Evolutionary conservation across 495 filamentous ascomycete species (phyloP), one percentile per base, ranked within the genome.

Genomic region (Margaritispora aquatica): DNA sequence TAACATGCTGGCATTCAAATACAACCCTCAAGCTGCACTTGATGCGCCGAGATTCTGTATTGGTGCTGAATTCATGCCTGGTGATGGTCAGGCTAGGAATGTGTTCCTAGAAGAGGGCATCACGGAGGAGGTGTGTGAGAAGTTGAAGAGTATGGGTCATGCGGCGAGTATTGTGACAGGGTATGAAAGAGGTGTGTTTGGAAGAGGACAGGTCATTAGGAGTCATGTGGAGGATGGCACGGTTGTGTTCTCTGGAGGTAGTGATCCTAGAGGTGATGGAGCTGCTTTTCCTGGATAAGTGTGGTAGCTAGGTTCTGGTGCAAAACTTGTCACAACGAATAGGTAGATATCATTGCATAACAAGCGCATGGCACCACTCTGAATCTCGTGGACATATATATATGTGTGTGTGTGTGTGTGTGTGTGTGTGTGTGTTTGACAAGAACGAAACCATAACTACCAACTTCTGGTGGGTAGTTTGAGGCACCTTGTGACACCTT

Each of bases 31-130:
- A 76, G 85, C 87, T 29, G 93, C 95, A 47, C 77, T 98, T 2
- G 94, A 98, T 68, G 85, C 94, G 27, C 93, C 95, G 34, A 77
- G 94, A 10, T 77, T 97, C 41, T 96, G 91, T 62, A 86, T 93
- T 62, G 87, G 88, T 2, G 84, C 86, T 0, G 65, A 64, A 20
- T 82, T 81, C 1, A 88, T 83, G 74, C 80, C 84, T 26, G 78
- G 81, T 54, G 60, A 76, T 48, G 70, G 77, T 54, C 65, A 79
- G 61, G 64, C 78, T 13, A 74, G 74, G 17, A 84, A 75, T 1
- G 86, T 97, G 1, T 89, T 80, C 69, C 75, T 96, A 0, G 94
- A 98, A 69, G 91, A 96, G 60, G 93, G 93, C 0, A 89, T 97
- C 64, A 75, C 77, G 2, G 80, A 82, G 54, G 77, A 80, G 52